Base-by-base conservation (phyloP, 768 basidiomycete species). In the Mycena metata region DNA sequence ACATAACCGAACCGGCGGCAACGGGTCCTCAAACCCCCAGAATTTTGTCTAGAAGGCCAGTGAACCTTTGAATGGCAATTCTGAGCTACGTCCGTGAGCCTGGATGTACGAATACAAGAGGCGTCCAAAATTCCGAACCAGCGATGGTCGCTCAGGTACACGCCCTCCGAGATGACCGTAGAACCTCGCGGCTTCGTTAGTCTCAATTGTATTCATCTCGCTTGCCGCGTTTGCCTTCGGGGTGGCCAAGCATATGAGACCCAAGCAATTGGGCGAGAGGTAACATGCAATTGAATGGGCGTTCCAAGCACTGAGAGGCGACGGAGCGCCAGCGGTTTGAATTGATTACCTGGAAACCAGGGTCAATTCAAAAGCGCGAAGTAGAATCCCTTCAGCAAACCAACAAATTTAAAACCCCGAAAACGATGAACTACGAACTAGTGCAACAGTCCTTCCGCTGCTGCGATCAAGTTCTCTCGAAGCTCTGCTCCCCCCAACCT, bases 401-500 rank as follows among this genome's bases (percentile, higher is more conserved):
- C 39, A 4, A 39, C 3, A 3, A 6, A 30, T 3, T 30, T 30
- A 30, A 30, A 30, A 30, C 30, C 30, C 30, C 30, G 30, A 30
- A 30, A 39, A 39, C 39, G 5, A 39, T 15, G 39, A 39, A 39
- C 39, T 39, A 39, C 5, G 5, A 52, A 30, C 30, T 15, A 63
- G 42, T 13, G 23, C 47, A 56, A 30, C n/a, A 56, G 2, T n/a
- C 13, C 57, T 12, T 46, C 47, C 13, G 15, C 13, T 17, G 52
- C 15, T 5, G 3, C 47, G 24, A 57, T 35, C 52, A 68, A 13
- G 35, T 69, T 72, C 13, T 46, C 42, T 24, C 55, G 39, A 26
- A 72, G 60, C 3, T 59, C 64, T 0, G 42, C 59, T 16, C 52
- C 70, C 15, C 70, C 70, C 24, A 72, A 9, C 6, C 10, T 43